Base-by-base conservation (phyloP, 345 rosid genomes). In the Salix caprea region DNA sequence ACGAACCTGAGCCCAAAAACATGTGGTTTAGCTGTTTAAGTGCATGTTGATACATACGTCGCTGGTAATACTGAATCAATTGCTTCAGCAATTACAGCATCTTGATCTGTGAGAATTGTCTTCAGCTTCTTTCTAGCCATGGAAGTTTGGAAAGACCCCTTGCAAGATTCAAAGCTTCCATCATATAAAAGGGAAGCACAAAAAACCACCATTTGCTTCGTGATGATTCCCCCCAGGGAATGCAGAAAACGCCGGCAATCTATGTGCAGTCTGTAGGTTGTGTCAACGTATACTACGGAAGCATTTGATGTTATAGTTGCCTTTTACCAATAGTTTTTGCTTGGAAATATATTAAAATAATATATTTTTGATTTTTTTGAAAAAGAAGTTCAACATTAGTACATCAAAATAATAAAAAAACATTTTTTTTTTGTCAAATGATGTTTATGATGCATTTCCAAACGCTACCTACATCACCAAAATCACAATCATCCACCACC, bases 191-290 rank as follows among this genome's bases (percentile, higher is more conserved):
- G 70, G 16, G 82, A 76, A 23, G 76, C 86, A 74, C 88, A 77
- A 71, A 83, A 83, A 24, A 81, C 71, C 67, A 81, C 72, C 77
- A 74, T 77, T 81, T 83, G 84, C 76, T 77, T 79, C 11, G 52
- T 86, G 86, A 77, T 81, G 83, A 61, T 86, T 86, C 77, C 77
- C 71, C 71, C 88, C 86, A 71, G 75, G n/a, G 67, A 83, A 86
- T 6, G 77, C 72, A 8, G 71, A 44, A 79, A 79, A 70, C 81
- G 77, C 18, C 77, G 74, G 58, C 81, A 70, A 30, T 81, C 81
- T 68, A 67, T 80, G 50, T 75, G 65, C 32, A 77, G 32, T 71
- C 72, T 79, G 76, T 50, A 69, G 71, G 82, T 80, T 13, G 83
- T 82, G 61, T 85, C 85, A 54, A 85, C 75, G 77, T 81, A 82